phyloP scores from a whole-genome alignment of 352 stramenopile species.

The Phytophthora megakarya region DNA sequence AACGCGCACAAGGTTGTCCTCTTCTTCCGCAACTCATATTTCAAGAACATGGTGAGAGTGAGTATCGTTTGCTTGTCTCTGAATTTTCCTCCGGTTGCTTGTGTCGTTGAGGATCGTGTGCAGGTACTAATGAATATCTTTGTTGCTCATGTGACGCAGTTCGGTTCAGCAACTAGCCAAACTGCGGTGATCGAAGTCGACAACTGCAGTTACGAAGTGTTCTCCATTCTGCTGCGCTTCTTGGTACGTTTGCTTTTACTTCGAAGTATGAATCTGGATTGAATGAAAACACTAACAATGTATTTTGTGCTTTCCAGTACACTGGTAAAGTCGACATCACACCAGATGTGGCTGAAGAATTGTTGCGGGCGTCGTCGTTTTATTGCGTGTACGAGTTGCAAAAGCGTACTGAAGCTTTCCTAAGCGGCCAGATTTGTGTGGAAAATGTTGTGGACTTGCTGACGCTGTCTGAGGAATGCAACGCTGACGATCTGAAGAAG shows the following conservation, averaged over 20 bases:
- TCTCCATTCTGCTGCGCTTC: slow-evolving; percentile 84
- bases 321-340: slow-evolving; percentile 88
- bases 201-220: slow-evolving; percentile 90
- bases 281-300: slow-evolving; percentile 11
- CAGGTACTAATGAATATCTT: slow-evolving; percentile 16
- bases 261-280: background rate
- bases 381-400: slow-evolving; percentile 88
- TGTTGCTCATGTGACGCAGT: slow-evolving; percentile 46
- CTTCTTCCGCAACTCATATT: slow-evolving; percentile 91
- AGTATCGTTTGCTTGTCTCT: slow-evolving; percentile 47
- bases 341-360: slow-evolving; percentile 77
- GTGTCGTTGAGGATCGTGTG: background rate
- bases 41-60: slow-evolving; percentile 92
- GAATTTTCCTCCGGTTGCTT: background rate
- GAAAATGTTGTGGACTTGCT: slow-evolving; percentile 84
- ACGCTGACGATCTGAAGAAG: slow-evolving; percentile 81
- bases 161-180: slow-evolving; percentile 79
- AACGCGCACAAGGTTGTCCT: slow-evolving; percentile 90
- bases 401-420: slow-evolving; percentile 81
- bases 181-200: slow-evolving; percentile 89
- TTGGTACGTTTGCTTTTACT: slow-evolving; percentile 52
- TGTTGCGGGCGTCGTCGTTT: slow-evolving; percentile 76
- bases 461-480: slow-evolving; percentile 77
- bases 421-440: slow-evolving; percentile 79
- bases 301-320: slow-evolving; percentile 62